Evolutionary conservation across 169 alveolate species (phyloP).

Genomic region (Plasmodium knowlesi): DNA sequence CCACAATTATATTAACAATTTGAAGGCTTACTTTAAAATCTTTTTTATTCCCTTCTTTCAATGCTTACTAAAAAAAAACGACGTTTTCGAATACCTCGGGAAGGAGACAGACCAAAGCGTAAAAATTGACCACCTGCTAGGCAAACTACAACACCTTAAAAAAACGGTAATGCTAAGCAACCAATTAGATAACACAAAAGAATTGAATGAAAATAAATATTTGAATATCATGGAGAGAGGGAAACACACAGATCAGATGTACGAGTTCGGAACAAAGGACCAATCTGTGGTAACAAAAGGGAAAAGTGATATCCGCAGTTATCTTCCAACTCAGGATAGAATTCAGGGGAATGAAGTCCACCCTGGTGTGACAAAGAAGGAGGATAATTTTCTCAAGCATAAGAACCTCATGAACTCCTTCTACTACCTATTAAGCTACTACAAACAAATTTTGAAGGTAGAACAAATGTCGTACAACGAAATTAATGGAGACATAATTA

Average conservation of each 20-base stretch:
- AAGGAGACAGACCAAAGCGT: conserved; percentile 25
- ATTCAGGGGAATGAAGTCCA: not conserved
- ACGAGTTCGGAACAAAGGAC: not conserved
- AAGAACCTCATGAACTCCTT: conserved; percentile 35
- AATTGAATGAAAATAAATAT: conserved; percentile 52
- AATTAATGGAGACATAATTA: conserved; percentile 46
- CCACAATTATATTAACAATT: conserved; percentile 68
- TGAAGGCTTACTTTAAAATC: conserved; percentile 45
- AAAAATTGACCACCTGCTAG: conserved; percentile 41
- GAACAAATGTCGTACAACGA: conserved; percentile 54
- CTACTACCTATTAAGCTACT: conserved; percentile 40
- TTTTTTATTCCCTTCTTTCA: conserved; percentile 65
- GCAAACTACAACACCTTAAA: conserved; percentile 32
- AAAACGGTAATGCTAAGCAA: conserved; percentile 26
- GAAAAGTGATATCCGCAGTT: not conserved
- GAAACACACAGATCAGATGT: not conserved
- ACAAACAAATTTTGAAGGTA: conserved; percentile 55
- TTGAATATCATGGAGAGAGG: conserved; percentile 45
- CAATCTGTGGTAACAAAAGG: not conserved
- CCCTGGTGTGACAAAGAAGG: not conserved
- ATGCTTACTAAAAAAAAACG: conserved; percentile 58
- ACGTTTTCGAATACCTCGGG: conserved; percentile 27
- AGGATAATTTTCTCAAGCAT: not conserved
- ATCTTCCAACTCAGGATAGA: not conserved
- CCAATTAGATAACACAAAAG: not conserved